Conservation (phyloP, 768 basidiomycete genomes). For the Cystofilobasidium capitatum region DNA sequence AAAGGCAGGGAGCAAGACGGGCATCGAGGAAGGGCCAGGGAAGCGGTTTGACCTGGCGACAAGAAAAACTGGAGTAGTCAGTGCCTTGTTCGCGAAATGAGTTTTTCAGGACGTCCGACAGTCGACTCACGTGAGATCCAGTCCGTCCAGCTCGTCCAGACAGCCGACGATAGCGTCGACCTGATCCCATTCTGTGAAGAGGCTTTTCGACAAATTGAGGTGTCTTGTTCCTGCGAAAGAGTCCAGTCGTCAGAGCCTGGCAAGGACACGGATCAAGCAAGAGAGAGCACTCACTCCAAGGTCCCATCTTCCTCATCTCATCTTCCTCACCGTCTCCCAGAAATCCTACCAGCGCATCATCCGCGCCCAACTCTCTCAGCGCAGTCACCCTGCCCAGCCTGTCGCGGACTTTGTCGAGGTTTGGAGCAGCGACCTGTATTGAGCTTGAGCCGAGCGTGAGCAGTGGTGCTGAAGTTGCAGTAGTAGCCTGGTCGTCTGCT, state of each 20-base stretch:
- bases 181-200: constrained; percentile 61
- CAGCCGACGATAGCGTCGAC: constrained; percentile 56
- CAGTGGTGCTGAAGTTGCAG: constrained; percentile 37
- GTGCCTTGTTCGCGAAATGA: constrained; percentile 20
- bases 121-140: constrained; percentile 65
- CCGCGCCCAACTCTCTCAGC: constrained; percentile 70
- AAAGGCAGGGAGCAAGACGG: background rate
- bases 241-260: background rate
- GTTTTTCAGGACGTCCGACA: constrained; percentile 11
- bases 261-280: constrained; percentile 27
- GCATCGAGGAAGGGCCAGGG: background rate
- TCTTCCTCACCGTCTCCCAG: constrained; percentile 42
- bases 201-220: constrained; percentile 68
- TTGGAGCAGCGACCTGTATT: constrained; percentile 78
- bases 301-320: constrained; percentile 44
- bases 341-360: constrained; percentile 51
- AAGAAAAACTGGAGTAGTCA: no score
- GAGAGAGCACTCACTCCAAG: constrained; percentile 20
- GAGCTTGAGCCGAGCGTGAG: constrained; percentile 61
- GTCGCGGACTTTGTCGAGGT: constrained; percentile 63
- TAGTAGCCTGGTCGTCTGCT: constrained; percentile 31
- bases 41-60: constrained; percentile 8
- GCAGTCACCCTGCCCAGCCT: constrained; percentile 58
- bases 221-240: constrained; percentile 55
- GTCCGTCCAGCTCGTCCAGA: constrained; percentile 53